A percentile compares a stretch with the other conserved stretches of the same genome.
Evolutionary conservation across 2,329 filamentous ascomycete genomes (phyloP).

Genomic region (Phialocephala subalpina): DNA sequence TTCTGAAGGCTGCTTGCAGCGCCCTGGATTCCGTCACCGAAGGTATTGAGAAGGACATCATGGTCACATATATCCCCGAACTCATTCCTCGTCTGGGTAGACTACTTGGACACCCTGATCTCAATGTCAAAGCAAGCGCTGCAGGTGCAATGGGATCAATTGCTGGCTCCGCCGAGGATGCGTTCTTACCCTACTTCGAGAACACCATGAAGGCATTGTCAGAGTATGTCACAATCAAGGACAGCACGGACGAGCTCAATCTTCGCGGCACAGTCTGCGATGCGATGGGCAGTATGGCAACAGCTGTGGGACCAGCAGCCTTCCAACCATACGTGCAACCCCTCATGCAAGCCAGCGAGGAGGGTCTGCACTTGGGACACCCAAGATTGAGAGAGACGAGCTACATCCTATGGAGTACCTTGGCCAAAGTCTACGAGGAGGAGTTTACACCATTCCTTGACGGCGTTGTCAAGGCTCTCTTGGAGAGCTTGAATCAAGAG

Average conservation of each 20-base stretch:
- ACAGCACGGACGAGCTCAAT: constrained; percentile 87
- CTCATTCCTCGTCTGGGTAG: constrained; percentile 86
- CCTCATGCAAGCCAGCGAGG: constrained; percentile 91
- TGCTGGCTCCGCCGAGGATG: constrained; percentile 81
- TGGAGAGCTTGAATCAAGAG: constrained; percentile 87
- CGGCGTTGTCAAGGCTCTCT: constrained; percentile 80
- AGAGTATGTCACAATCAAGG: constrained; percentile 84
- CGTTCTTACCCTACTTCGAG: constrained; percentile 91
- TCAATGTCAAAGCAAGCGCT: constrained; percentile 88
- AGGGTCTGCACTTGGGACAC: constrained; percentile 87
- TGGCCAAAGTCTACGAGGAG: constrained; percentile 92
- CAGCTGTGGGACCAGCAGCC: constrained; percentile 82
- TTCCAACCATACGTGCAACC: constrained; percentile 93
- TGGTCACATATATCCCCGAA: constrained; percentile 81
- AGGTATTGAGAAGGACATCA: constrained; percentile 81
- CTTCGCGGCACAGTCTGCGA: constrained; percentile 91
- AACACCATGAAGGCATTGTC: constrained; percentile 90
- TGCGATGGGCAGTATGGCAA: constrained; percentile 90
- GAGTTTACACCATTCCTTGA: constrained; percentile 81
- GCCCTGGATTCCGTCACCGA: constrained; percentile 92
- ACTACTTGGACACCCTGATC: constrained; percentile 84
- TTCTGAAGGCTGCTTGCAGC: constrained; percentile 88
- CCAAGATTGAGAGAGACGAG: constrained; percentile 93
- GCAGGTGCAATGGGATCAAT: constrained; percentile 91
- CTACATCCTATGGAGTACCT: constrained; percentile 95